Conservation (phyloP, 1,139 yeast species). For the Zygoascus hellenicus region DNA sequence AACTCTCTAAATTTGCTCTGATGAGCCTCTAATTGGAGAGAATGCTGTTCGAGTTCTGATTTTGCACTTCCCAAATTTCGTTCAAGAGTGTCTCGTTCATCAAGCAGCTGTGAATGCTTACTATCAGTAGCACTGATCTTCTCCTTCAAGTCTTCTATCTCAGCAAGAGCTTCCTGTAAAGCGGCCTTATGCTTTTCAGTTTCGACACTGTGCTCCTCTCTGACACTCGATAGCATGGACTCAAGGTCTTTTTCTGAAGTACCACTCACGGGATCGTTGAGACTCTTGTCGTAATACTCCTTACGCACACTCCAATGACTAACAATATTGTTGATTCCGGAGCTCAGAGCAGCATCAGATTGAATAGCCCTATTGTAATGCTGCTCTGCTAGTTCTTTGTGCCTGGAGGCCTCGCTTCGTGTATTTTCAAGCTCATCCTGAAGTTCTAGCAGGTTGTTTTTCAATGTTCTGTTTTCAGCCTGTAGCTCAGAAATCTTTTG, state of each 20-base stretch:
- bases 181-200: conserved; percentile 12
- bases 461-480: conserved; percentile 18
- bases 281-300: conserved; percentile 15
- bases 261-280: conserved; percentile 6
- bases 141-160: conserved; percentile 9
- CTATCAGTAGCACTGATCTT: conserved; percentile 1
- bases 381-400: conserved; percentile 17
- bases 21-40: conserved; percentile 13
- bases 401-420: conserved; percentile 20
- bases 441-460: conserved; percentile 20
- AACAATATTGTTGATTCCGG: conserved; percentile 26
- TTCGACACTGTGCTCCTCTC: conserved; percentile 9
- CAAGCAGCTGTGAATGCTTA: conserved; percentile 2
- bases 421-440: conserved; percentile 16
- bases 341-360: conserved; percentile 24
- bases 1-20: conserved; percentile 35
- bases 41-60: conserved; percentile 18
- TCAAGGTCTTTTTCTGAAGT: conserved; percentile 1
- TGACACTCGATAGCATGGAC: conserved; percentile 1
- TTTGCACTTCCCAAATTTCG: conserved; percentile 14
- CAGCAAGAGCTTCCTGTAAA: conserved; percentile 9
- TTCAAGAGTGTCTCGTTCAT: conserved; percentile 11
- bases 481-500: conserved; percentile 20
- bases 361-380: conserved; percentile 23
- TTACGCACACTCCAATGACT: conserved; percentile 30